Conservation (phyloP, 768 basidiomycete genomes). For the Pholiota microspora region DNA sequence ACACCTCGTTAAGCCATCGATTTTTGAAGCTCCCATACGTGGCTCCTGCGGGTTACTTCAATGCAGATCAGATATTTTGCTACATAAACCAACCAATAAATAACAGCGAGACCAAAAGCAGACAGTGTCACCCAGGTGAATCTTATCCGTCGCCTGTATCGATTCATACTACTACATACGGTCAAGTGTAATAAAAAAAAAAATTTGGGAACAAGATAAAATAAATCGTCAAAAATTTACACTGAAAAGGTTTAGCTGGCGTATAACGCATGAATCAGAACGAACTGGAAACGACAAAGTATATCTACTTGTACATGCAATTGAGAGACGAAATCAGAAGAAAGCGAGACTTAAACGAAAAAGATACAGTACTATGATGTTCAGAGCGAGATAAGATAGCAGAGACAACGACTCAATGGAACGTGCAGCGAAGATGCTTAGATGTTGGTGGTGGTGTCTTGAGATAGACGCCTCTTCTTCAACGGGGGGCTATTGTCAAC, state of each 20-base stretch:
- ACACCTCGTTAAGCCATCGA: neutral
- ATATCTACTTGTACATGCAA: conserved; percentile 5
- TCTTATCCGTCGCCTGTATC: no score
- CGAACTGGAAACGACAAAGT: conserved; percentile 8
- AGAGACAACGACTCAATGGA: conserved; percentile 12
- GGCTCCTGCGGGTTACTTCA: no score
- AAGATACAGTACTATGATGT: conserved; percentile 21
- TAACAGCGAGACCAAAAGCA: conserved; percentile 8
- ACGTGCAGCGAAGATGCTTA: conserved; percentile 5
- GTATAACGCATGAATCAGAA: conserved; percentile 11
- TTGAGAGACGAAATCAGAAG: conserved; percentile 16
- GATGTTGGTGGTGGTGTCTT: conserved; percentile 13
- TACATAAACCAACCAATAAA: conserved; percentile 17
- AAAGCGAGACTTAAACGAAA: conserved; percentile 20
- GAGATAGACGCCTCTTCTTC: conserved; percentile 50
- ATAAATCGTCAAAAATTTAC: conserved; percentile 3
- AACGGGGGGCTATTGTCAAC: conserved; percentile 37
- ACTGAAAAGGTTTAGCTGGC: conserved; percentile 5
- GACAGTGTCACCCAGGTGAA: no score
- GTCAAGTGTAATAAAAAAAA: conserved; percentile 9
- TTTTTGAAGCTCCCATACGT: conserved; percentile 3
- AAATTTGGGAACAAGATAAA: neutral
- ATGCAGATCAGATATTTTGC: no score
- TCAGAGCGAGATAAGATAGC: conserved; percentile 26
- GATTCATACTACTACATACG: conserved; percentile 16